phyloP scores from a whole-genome alignment of 495 filamentous ascomycete genomes.

The Cercophora scortea region DNA sequence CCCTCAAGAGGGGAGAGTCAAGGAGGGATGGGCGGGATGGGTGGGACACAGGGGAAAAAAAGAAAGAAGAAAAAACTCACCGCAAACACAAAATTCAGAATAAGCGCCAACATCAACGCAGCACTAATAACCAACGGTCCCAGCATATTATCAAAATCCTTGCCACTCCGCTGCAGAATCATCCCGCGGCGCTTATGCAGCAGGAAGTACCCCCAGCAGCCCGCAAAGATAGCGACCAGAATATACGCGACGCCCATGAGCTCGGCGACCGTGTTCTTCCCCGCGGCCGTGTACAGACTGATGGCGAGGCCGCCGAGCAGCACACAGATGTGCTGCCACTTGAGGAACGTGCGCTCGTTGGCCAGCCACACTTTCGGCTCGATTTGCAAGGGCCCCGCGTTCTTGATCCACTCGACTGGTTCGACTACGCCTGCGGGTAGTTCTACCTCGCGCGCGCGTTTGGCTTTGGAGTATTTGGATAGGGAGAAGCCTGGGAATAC shows the following conservation, averaged over 20 bases:
- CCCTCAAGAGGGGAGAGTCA: no score
- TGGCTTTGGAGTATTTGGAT: conserved; percentile 56
- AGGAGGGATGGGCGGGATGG: no score
- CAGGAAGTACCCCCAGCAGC: conserved; percentile 80
- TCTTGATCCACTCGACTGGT: conserved; percentile 83
- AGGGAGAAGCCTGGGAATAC: conserved; percentile 68
- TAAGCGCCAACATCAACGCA: conserved; percentile 68
- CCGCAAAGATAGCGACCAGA: conserved; percentile 70
- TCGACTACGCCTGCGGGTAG: conserved; percentile 82
- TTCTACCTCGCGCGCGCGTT: conserved; percentile 18
- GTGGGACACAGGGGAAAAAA: no score
- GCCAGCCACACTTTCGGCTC: conserved; percentile 98
- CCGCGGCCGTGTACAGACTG: conserved; percentile 84
- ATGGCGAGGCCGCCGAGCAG: conserved; percentile 76
- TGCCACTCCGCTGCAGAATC: conserved; percentile 77
- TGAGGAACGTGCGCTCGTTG: conserved; percentile 94
- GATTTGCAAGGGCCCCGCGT: conserved; percentile 78
- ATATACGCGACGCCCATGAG: conserved; percentile 75
- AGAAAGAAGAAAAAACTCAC: neutral
- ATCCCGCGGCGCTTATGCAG: conserved; percentile 66
- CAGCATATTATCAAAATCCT: conserved; percentile 80
- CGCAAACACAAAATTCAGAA: conserved; percentile 85
- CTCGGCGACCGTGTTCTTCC: conserved; percentile 55
- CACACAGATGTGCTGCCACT: conserved; percentile 91
- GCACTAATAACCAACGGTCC: conserved; percentile 80